Conservation (phyloP, 1,284 basidiomycete genomes). For the Trametes versicolor region DNA sequence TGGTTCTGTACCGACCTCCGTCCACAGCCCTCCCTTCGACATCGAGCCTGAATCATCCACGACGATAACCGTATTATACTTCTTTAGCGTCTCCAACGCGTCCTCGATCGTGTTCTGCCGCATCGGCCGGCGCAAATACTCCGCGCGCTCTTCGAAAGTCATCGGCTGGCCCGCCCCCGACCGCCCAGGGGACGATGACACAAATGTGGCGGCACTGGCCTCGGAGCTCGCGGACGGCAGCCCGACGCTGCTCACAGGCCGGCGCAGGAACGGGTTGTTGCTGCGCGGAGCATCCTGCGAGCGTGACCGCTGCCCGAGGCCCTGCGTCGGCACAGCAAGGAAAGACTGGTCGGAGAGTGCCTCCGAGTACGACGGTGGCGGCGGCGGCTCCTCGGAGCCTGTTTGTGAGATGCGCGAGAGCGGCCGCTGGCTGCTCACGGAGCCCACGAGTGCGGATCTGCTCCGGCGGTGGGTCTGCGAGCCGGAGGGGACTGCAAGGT, state of each 20-base stretch:
- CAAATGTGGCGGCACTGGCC: neutral
- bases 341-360: conserved; percentile 22
- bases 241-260: conserved; percentile 15
- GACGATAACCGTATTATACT: conserved; percentile 63
- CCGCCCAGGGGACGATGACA: neutral
- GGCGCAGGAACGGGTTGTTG: conserved; percentile 22
- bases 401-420: conserved; percentile 7
- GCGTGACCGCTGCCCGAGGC: conserved; percentile 11
- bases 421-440: conserved; percentile 4
- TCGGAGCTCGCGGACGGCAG: conserved; percentile 8
- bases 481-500: conserved; percentile 15
- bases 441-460: conserved; percentile 32
- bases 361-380: conserved; percentile 36
- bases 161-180: conserved; percentile 2
- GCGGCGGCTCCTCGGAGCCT: conserved; percentile 1
- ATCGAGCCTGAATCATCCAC: conserved; percentile 72
- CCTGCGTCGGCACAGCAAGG: conserved; percentile 17
- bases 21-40: conserved; percentile 54
- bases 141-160: conserved; percentile 25
- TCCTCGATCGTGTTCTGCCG: conserved; percentile 49
- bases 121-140: conserved; percentile 38
- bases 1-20: conserved; percentile 47
- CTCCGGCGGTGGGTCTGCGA: conserved; percentile 30
- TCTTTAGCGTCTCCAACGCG: conserved; percentile 51
- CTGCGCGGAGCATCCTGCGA: conserved; percentile 18